Base-by-base conservation (phyloP, 108 stramenopile species). In the Nitzschia inconspicua region DNA sequence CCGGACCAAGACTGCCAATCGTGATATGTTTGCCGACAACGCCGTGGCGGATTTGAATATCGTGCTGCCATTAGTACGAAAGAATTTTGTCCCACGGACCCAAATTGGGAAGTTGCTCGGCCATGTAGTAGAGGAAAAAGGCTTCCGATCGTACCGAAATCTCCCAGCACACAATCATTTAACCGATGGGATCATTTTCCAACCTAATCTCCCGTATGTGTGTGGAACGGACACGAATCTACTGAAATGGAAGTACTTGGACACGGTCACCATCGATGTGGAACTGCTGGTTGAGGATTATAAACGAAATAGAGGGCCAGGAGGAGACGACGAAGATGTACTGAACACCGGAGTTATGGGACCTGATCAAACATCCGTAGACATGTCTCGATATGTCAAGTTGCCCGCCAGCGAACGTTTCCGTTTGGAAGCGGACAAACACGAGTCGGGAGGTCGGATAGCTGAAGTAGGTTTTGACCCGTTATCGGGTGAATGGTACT, bases 231-330 rank as follows among this genome's bases (percentile, higher is more conserved):
- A 98, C 71, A 60, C 77, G 4, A 72, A 87, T 40, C 57, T 98
- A 28, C 64, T 98, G 29, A 98, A 98, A 70, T 98, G 97, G 97
- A 98, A 98, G 64, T 98, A 95, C 75, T 63, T 89, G 18, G 97
- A 98, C 66, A 92, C 94, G 2, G 94, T 90, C n/a, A 94, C 93
- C 16, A 94, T 97, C 52, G 96, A 97, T 77, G 89, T 97, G 27
- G 81, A 92, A 51, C 72, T 92, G 30, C 35, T 92, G 27, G 84
- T 85, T 22, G 69, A 73, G 14, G 37, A 60, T 5, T 65, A 37
- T 32, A 48, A 68, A 23, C 70, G 57, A 41, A 40, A 42, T 9
- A 47, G 44, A 4, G 29, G 50, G 7, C 68, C 60, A 0, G 57
- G 43, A 23, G 28, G 42, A 9, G 59, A 44, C 4, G 76, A 77